Conservation (phyloP, 805 yeast species). For the Spathaspora passalidarum region DNA sequence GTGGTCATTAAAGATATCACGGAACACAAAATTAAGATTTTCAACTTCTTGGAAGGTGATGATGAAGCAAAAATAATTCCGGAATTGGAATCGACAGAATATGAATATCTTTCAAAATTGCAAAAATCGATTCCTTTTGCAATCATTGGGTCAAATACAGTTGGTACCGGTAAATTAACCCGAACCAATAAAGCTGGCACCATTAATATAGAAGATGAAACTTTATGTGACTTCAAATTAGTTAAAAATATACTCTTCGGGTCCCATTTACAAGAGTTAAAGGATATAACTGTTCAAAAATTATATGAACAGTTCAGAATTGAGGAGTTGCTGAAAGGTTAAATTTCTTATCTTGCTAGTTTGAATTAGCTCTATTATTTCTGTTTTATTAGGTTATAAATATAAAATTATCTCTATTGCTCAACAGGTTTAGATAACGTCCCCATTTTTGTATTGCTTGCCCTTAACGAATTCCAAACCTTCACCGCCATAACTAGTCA, state of each 20-base stretch:
- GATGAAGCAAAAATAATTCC: background rate
- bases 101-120: conserved; percentile 9
- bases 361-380: background rate
- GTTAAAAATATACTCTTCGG: conserved; percentile 19
- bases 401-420: background rate
- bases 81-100: conserved; percentile 13
- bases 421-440: conserved; percentile 14
- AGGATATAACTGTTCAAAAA: conserved; percentile 17
- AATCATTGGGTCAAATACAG: conserved; percentile 12
- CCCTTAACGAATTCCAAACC: conserved; percentile 59
- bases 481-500: conserved; percentile 74
- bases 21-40: conserved; percentile 49
- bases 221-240: conserved; percentile 16
- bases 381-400: conserved; percentile 1
- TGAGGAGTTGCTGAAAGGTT: conserved; percentile 7
- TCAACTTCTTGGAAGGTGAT: conserved; percentile 21
- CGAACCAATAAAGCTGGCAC: conserved; percentile 18
- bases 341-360: background rate
- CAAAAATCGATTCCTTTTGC: conserved; percentile 20
- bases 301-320: conserved; percentile 20
- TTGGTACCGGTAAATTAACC: conserved; percentile 5
- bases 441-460: conserved; percentile 33
- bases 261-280: conserved; percentile 26
- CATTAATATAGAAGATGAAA: conserved; percentile 15
- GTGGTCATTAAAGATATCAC: conserved; percentile 49